Percentiles rank a stretch among this genome's conserved stretches.
phyloP scores from a whole-genome alignment of 202 grass and related monocot genomes.

The Panicum virgatum region DNA sequence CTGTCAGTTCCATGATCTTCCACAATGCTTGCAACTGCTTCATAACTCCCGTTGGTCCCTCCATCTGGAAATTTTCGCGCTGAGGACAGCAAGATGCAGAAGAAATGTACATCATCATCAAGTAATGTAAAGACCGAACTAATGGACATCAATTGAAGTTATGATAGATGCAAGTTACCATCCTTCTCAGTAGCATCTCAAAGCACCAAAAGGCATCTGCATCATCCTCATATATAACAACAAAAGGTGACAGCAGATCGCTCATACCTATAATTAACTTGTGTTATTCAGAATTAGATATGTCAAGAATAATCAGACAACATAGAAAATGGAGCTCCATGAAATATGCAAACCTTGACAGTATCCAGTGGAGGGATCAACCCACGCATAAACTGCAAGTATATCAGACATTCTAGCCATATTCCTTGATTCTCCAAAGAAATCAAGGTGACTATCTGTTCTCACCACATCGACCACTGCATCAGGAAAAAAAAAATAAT shows the following conservation, averaged over 20 bases:
- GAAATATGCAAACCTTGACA: constrained; percentile 77
- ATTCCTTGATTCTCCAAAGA: constrained; percentile 96
- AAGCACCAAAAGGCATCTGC: constrained; percentile 99
- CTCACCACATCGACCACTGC: constrained; percentile 98
- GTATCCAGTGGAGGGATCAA: constrained; percentile 97
- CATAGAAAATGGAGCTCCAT: background rate
- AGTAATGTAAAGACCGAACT: constrained; percentile 30
- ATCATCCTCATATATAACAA: constrained; percentile 97
- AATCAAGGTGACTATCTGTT: constrained; percentile 95
- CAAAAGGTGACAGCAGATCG: constrained; percentile 98
- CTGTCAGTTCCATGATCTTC: constrained; percentile 87
- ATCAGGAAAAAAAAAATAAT: constrained; percentile 5
- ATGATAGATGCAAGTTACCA: constrained; percentile 66
- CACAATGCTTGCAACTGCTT: constrained; percentile 91
- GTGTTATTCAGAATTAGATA: constrained; percentile 43
- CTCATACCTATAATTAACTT: constrained; percentile 85
- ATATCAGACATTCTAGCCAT: constrained; percentile 99
- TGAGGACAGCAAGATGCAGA: constrained; percentile 22
- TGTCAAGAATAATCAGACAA: constrained; percentile 31
- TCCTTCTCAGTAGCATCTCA: constrained; percentile 97
- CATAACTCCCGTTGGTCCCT: constrained; percentile 94
- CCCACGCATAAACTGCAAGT: constrained; percentile 99
- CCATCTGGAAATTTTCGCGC: constrained; percentile 99
- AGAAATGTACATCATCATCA: constrained; percentile 37
- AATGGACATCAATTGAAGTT: constrained; percentile 20